Evolutionary conservation across 768 basidiomycete species (phyloP).

Genomic region (Dioszegia crocea): DNA sequence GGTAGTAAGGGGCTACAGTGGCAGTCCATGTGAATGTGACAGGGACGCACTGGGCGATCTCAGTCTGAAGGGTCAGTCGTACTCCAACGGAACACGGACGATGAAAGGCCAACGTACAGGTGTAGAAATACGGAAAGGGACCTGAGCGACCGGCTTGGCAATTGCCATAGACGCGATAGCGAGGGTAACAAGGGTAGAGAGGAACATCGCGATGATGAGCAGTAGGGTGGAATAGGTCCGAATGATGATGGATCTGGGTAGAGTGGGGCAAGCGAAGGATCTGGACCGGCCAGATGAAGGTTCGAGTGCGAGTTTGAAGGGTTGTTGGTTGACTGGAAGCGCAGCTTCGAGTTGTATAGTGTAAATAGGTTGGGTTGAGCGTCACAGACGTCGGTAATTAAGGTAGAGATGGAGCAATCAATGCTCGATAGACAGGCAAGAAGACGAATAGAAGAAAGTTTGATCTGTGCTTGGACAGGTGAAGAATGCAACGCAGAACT

Average conservation of each 20-base stretch:
- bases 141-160: not conserved
- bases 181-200: not conserved
- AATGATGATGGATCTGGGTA: not conserved
- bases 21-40: slow-evolving; percentile 20
- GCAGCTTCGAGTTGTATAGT: slow-evolving; percentile 6
- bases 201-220: slow-evolving; percentile 1
- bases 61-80: slow-evolving; percentile 3
- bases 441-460: too few relatives aligned
- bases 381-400: slow-evolving; percentile 5
- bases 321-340: not conserved
- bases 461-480: too few relatives aligned
- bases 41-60: slow-evolving; percentile 14
- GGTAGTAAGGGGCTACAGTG: slow-evolving; percentile 17
- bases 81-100: not conserved
- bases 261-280: not conserved
- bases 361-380: not conserved
- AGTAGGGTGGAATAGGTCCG: not conserved
- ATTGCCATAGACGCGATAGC: not conserved
- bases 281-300: slow-evolving; percentile 4
- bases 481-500: too few relatives aligned
- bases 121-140: not conserved
- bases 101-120: not conserved
- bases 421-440: not conserved
- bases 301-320: not conserved
- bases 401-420: slow-evolving; percentile 2